A percentile compares a stretch with the other conserved stretches of the same genome.
These are phyloP conservation scores for Sordariomycetes sp. DNA, from an alignment of 2,329 filamentous ascomycete genomes.

Conservation along the genomic window DNA sequence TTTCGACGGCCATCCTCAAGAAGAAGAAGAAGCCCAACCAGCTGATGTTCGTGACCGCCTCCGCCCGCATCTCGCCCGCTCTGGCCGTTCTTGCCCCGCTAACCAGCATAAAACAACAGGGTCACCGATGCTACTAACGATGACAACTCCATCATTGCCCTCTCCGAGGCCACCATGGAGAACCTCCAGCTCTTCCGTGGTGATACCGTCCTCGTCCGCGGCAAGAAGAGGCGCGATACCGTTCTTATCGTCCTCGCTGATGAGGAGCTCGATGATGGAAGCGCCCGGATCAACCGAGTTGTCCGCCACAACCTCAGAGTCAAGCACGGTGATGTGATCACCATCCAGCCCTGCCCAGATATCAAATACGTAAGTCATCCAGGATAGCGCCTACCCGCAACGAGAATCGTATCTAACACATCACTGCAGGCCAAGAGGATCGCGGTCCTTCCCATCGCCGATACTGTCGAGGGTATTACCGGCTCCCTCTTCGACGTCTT, in stretches of 20 bases:
- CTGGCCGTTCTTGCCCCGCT: background rate
- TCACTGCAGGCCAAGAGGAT: slow-evolving; percentile 81
- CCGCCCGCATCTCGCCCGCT: background rate
- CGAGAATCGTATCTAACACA: background rate
- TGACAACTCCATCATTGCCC: slow-evolving; percentile 98
- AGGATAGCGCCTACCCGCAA: background rate
- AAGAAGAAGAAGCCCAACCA: slow-evolving; percentile 99
- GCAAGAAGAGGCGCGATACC: slow-evolving; percentile 99
- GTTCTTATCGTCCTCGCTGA: slow-evolving; percentile 95
- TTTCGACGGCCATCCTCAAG: slow-evolving; percentile 92
- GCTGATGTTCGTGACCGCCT: slow-evolving; percentile 62
- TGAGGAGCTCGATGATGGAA: slow-evolving; percentile 96
- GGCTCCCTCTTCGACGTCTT: slow-evolving; percentile 98
- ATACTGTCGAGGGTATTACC: slow-evolving; percentile 95
- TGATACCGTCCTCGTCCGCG: slow-evolving; percentile 94
- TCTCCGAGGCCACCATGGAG: slow-evolving; percentile 99
- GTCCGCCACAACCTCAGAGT: slow-evolving; percentile 97
- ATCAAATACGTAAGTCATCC: slow-evolving; percentile 95
- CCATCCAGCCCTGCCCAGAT: slow-evolving; percentile 93
- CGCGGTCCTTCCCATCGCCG: slow-evolving; percentile 93
- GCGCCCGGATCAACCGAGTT: slow-evolving; percentile 94
- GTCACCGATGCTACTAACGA: slow-evolving; percentile 98
- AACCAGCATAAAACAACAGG: slow-evolving; percentile 35
- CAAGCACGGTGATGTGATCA: slow-evolving; percentile 97
- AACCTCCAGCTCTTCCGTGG: slow-evolving; percentile 95